phyloP scores from a whole-genome alignment of 2,329 filamentous ascomycete species.

The Cytospora paraplurivora region DNA sequence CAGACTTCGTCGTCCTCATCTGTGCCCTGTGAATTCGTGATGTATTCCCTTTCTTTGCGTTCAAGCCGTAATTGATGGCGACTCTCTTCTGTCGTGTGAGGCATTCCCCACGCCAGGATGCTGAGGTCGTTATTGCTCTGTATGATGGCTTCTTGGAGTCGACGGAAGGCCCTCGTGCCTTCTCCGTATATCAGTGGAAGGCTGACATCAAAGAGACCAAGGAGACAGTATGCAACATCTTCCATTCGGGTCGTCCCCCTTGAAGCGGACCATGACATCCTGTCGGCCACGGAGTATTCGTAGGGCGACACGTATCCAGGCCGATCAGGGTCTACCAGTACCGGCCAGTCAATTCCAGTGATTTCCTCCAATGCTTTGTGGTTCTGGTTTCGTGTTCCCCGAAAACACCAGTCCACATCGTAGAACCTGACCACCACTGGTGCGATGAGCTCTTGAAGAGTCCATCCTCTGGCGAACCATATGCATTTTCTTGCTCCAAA shows the following conservation, averaged over 20 bases:
- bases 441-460: conserved; percentile 29
- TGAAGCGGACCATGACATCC: conserved; percentile 35
- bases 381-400: not conserved
- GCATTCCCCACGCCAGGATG: not conserved
- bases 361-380: not conserved
- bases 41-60: no score
- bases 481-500: not conserved
- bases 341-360: conserved; percentile 5
- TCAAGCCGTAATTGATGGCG: not conserved
- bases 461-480: conserved; percentile 18
- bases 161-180: conserved; percentile 20
- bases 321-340: not conserved
- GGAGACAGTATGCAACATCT: conserved; percentile 34
- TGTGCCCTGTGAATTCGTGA: no score
- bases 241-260: conserved; percentile 32
- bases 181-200: conserved; percentile 38
- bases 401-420: conserved; percentile 17
- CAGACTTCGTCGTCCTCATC: no score
- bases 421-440: conserved; percentile 28
- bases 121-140: not conserved
- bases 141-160: not conserved
- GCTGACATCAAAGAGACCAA: conserved; percentile 35
- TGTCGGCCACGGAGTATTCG: conserved; percentile 26
- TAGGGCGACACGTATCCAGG: not conserved
- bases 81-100: not conserved